Percentiles rank a stretch among this genome's conserved stretches.
These are phyloP conservation scores for Aspergillus hancockii DNA, from an alignment of 495 filamentous ascomycete species.

Conservation along the genomic window DNA sequence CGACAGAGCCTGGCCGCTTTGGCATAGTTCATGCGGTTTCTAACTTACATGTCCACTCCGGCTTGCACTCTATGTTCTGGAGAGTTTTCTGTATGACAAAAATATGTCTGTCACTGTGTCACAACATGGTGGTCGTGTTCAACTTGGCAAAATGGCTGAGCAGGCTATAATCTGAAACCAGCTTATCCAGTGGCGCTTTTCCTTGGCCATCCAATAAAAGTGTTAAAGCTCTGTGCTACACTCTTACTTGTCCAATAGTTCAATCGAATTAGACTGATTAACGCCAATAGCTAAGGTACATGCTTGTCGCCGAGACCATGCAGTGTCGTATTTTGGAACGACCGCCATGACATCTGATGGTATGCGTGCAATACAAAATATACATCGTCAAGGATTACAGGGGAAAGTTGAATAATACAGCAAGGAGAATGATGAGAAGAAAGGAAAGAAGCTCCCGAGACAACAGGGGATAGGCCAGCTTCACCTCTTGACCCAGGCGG, in stretches of 20 bases:
- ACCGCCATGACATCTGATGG: constrained; percentile 20
- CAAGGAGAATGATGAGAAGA: constrained; percentile 17
- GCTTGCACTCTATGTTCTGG: not conserved
- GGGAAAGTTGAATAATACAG: constrained; percentile 29
- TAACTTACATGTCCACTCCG: not conserved
- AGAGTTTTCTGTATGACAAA: not conserved
- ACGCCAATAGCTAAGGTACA: constrained; percentile 27
- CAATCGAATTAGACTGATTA: constrained; percentile 19
- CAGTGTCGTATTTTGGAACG: constrained; percentile 23
- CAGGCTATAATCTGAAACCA: not conserved
- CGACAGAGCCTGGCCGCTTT: not conserved
- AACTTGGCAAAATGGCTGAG: not conserved
- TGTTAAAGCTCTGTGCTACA: constrained; percentile 14
- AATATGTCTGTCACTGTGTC: not conserved
- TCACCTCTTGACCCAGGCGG: constrained; percentile 89
- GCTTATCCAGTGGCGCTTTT: constrained; percentile 7
- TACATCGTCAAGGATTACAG: constrained; percentile 22
- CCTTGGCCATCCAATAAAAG: constrained; percentile 3
- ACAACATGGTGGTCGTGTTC: not conserved
- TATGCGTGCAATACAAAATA: constrained; percentile 22
- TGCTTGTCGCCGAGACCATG: constrained; percentile 25
- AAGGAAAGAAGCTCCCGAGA: constrained; percentile 15
- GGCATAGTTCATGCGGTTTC: not conserved
- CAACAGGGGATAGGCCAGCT: constrained; percentile 20
- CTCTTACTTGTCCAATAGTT: constrained; percentile 17